Base-by-base conservation (phyloP, 2,329 filamentous ascomycete genomes). In the Tolypocladium ovalisporum region DNA sequence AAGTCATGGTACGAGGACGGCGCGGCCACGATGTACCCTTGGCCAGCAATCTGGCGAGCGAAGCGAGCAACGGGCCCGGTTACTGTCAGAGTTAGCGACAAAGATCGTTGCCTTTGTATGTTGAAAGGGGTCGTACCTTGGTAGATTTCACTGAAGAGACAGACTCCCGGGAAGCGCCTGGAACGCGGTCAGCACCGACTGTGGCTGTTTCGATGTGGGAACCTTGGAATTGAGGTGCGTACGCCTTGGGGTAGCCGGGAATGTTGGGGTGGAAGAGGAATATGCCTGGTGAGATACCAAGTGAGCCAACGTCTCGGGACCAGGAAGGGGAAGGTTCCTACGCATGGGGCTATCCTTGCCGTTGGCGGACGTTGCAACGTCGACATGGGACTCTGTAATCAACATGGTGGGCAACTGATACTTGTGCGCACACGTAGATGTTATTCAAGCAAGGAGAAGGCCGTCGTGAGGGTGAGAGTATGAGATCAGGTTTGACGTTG, bases 1-100 rank as follows among this genome's bases (percentile, higher is more conserved):
- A 97, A 97, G 72, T 97, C 92, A 70, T 97, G 92, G 73, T 96
- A 97, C 36, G 87, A 92, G 39, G 89, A 94, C 0, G 91, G 90
- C 0, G 91, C 91, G 12, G 89, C 92, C 63, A 93, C 91, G 64
- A 97, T 95, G 76, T 95, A 97, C 66, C 92, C 93, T 63, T 96
- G 89, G 3, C 90, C 88, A 42, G 90, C 89, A 65, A 97, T 96
- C 71, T 96, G 91, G 59, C 92, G 85, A 55, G 90, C 90, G 67
- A 97, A 96, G 56, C 93, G 86, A 59, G 87, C 82, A 32, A 97
- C 92, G 1, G 92, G 92, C 1, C 92, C 92, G 58, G 92, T 96
- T 22, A 97, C 92, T 92, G 61, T 47, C 40, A 55, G 44, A 27
- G 10, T 22, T 9, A 1, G 39, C 8, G 15, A 42, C 40, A 54